Conservation (phyloP, 495 filamentous ascomycete genomes). For the Cryomyces antarcticus region DNA sequence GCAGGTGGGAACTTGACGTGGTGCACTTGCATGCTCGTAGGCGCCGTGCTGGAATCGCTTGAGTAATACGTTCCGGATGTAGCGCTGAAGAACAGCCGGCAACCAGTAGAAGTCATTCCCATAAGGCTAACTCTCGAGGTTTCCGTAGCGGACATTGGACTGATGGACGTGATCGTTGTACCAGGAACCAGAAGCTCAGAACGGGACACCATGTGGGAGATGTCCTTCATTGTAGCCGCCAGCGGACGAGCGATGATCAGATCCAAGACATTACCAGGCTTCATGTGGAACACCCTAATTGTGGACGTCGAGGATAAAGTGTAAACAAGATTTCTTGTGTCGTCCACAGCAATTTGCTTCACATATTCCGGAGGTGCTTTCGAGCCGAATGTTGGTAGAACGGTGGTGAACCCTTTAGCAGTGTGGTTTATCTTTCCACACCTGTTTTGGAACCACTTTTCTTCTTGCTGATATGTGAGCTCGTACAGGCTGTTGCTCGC, state of each 20-base stretch:
- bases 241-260: slow-evolving; percentile 36
- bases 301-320: slow-evolving; percentile 70
- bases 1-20: slow-evolving; percentile 81
- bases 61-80: slow-evolving; percentile 54
- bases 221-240: slow-evolving; percentile 36
- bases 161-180: slow-evolving; percentile 58
- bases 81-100: slow-evolving; percentile 78
- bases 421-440: slow-evolving; percentile 76
- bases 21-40: slow-evolving; percentile 91
- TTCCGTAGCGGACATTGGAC: slow-evolving; percentile 60
- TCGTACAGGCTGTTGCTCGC: slow-evolving; percentile 68
- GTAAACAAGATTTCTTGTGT: slow-evolving; percentile 72
- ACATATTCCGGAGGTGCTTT: slow-evolving; percentile 37
- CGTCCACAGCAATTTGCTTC: slow-evolving; percentile 63
- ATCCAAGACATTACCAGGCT: slow-evolving; percentile 27
- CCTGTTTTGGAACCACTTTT: slow-evolving; percentile 77
- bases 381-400: slow-evolving; percentile 39
- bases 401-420: slow-evolving; percentile 47
- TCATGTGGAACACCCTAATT: slow-evolving; percentile 71
- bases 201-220: slow-evolving; percentile 59
- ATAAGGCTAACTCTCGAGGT: slow-evolving; percentile 71
- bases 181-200: slow-evolving; percentile 43
- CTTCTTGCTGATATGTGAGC: slow-evolving; percentile 86
- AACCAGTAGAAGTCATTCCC: slow-evolving; percentile 76
- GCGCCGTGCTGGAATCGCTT: slow-evolving; percentile 37